Evolutionary conservation across 345 rosid species (phyloP).

Genomic region (Draba incana): DNA sequence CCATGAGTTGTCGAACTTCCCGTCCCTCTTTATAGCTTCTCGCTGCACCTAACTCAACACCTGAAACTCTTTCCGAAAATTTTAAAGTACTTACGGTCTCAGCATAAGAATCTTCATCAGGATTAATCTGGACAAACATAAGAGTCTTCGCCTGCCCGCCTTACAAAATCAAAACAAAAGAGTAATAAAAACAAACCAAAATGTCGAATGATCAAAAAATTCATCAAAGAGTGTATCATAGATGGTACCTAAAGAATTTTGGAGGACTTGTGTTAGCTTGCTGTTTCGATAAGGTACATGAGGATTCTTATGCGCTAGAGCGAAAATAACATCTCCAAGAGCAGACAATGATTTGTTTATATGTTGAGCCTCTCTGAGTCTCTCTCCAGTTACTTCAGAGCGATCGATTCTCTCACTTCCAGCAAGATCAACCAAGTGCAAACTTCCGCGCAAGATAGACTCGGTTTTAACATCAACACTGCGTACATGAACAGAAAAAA

Average conservation of each 20-base stretch:
- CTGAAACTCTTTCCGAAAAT: slow-evolving; percentile 92
- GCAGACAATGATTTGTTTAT: slow-evolving; percentile 92
- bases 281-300: slow-evolving; percentile 95
- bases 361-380: slow-evolving; percentile 89
- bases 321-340: slow-evolving; percentile 89
- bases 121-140: slow-evolving; percentile 96
- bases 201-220: not conserved
- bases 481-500: slow-evolving; percentile 82
- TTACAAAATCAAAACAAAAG: slow-evolving; percentile 31
- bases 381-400: slow-evolving; percentile 91
- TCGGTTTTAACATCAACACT: slow-evolving; percentile 66
- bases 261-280: slow-evolving; percentile 94
- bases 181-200: slow-evolving; percentile 2
- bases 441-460: slow-evolving; percentile 65
- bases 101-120: slow-evolving; percentile 80
- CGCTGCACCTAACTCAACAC: slow-evolving; percentile 94
- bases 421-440: slow-evolving; percentile 93
- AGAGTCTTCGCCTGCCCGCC: slow-evolving; percentile 96
- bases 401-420: slow-evolving; percentile 94
- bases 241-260: slow-evolving; percentile 76
- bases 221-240: not conserved
- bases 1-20: slow-evolving; percentile 78
- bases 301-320: slow-evolving; percentile 74
- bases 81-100: slow-evolving; percentile 89
- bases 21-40: slow-evolving; percentile 78